A percentile compares a stretch with the other conserved stretches of the same genome.
These are phyloP conservation scores for Stromatinia cepivora DNA, from an alignment of 2,329 filamentous ascomycete genomes.

Conservation along the genomic window DNA sequence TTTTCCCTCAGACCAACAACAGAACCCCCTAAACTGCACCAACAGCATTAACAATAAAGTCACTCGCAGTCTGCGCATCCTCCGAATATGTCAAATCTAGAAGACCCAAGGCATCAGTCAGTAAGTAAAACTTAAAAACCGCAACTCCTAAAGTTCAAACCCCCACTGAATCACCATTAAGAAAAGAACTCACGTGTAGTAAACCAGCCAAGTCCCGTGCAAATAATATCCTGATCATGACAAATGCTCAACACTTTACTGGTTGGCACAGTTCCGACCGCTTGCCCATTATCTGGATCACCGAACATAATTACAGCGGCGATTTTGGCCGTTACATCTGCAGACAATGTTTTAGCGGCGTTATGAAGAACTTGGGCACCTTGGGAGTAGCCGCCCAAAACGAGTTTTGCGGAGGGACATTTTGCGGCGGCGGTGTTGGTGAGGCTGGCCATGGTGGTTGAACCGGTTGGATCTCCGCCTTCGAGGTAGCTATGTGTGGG, in stretches of 20 bases:
- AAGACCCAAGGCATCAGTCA: slow-evolving; percentile 46
- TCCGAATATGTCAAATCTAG: slow-evolving; percentile 45
- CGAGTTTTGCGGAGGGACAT: slow-evolving; percentile 45
- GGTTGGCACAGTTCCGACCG: background rate
- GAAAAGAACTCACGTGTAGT: slow-evolving; percentile 8
- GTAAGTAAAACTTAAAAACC: background rate
- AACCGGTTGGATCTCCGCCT: slow-evolving; percentile 11
- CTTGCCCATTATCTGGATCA: slow-evolving; percentile 41
- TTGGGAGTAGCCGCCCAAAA: slow-evolving; percentile 46
- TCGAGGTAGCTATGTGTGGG: background rate
- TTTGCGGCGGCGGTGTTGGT: slow-evolving; percentile 40
- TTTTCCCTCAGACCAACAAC: no score
- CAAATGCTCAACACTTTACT: slow-evolving; percentile 26
- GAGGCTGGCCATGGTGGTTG: slow-evolving; percentile 33
- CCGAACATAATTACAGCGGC: slow-evolving; percentile 47
- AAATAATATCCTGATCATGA: slow-evolving; percentile 14
- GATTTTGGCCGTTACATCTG: slow-evolving; percentile 39
- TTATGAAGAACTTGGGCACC: slow-evolving; percentile 48
- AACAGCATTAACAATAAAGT: slow-evolving; percentile 38
- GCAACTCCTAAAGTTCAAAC: slow-evolving; percentile 9
- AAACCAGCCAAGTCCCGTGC: background rate
- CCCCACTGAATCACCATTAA: background rate
- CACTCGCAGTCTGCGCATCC: slow-evolving; percentile 43
- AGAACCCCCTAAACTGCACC: background rate
- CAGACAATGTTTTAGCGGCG: slow-evolving; percentile 41